Percentiles rank a stretch among this genome's conserved stretches.
phyloP scores from a whole-genome alignment of 441 rosid genomes.

The Viola pubescens region DNA sequence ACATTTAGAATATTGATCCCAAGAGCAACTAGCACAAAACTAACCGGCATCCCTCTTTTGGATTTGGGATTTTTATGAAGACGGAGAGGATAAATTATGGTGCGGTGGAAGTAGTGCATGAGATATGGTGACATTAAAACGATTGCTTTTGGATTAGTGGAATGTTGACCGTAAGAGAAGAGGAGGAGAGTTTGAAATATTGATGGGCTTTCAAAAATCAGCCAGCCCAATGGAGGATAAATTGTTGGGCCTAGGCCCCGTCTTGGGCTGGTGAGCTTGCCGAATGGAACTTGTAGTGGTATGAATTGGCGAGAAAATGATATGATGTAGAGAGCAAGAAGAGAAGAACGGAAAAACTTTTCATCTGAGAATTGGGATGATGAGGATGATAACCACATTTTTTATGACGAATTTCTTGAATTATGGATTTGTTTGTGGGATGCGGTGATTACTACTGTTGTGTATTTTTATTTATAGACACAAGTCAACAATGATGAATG shows the following conservation, averaged over 20 bases:
- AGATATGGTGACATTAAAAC: slow-evolving; percentile 53
- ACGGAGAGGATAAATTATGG: slow-evolving; percentile 67
- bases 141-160: slow-evolving; percentile 45
- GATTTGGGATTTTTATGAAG: slow-evolving; percentile 16
- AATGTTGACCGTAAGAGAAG: slow-evolving; percentile 56
- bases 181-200: slow-evolving; percentile 57
- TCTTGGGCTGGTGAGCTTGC: slow-evolving; percentile 79
- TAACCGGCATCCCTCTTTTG: slow-evolving; percentile 3
- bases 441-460: too few species aligned
- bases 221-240: slow-evolving; percentile 70
- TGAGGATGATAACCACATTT: too few species aligned
- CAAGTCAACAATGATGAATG: too few species aligned
- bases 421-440: too few species aligned
- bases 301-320: slow-evolving; percentile 52
- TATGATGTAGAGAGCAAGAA: slow-evolving; percentile 42
- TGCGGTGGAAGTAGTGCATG: slow-evolving; percentile 75
- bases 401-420: too few species aligned
- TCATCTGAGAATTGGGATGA: slow-evolving; percentile 27
- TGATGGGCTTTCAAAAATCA: slow-evolving; percentile 85
- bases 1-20: slow-evolving; percentile 61
- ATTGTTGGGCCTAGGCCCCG: slow-evolving; percentile 63
- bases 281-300: slow-evolving; percentile 56
- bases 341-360: slow-evolving; percentile 36
- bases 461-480: too few species aligned
- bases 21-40: slow-evolving; percentile 55